Evolutionary conservation across 1,284 basidiomycete genomes (phyloP).

Genomic region (Trametes versicolor): DNA sequence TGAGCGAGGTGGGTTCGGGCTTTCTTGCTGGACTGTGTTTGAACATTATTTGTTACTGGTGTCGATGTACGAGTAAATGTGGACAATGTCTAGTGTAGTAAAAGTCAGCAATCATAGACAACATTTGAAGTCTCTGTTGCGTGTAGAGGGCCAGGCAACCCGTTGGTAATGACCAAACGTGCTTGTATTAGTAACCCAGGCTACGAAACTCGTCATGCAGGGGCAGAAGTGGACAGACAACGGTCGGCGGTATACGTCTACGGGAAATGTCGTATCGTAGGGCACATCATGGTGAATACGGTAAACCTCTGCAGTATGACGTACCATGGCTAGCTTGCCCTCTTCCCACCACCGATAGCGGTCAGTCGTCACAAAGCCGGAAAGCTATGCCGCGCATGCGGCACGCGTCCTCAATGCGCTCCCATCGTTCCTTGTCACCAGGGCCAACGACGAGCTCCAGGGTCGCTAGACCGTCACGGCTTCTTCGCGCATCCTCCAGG

Average conservation of each 20-base stretch:
- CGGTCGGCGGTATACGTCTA: no score
- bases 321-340: neutral
- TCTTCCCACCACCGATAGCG: neutral
- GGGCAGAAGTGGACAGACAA: no score
- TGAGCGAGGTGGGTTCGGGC: slow-evolving; percentile 13
- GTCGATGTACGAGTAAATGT: no score
- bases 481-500: neutral
- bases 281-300: no score
- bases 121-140: no score
- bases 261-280: no score
- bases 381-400: neutral
- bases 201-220: no score
- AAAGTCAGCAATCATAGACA: neutral
- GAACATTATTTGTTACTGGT: neutral
- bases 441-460: slow-evolving; percentile 3
- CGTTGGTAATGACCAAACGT: no score
- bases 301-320: no score
- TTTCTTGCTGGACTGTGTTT: neutral
- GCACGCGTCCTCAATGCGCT: slow-evolving; percentile 3
- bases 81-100: neutral
- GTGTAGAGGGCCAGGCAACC: no score
- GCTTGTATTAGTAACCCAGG: no score
- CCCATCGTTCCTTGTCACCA: neutral
- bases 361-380: neutral
- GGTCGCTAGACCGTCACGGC: neutral